Evolutionary conservation across 2,329 filamentous ascomycete genomes (phyloP).

Genomic region (Pseudogymnoascus pannorum): DNA sequence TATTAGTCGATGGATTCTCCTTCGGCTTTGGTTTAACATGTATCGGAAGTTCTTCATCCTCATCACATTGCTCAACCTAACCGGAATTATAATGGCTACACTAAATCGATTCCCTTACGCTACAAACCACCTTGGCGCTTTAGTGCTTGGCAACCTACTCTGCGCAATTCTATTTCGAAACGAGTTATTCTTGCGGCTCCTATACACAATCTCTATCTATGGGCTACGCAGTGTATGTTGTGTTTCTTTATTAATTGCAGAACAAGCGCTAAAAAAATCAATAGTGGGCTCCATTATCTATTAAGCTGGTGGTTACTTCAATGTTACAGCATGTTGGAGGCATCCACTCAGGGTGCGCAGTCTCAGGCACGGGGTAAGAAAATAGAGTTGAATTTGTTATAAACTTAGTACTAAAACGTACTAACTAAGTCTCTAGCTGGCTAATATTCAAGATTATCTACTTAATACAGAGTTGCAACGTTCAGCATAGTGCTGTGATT

Average conservation of each 20-base stretch:
- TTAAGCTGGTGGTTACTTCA: conserved; percentile 33
- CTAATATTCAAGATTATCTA: conserved; percentile 34
- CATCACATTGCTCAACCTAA: conserved; percentile 31
- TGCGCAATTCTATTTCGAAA: conserved; percentile 35
- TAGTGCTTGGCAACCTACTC: conserved; percentile 35
- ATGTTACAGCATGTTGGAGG: conserved; percentile 35
- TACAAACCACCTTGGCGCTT: conserved; percentile 32
- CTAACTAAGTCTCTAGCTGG: conserved; percentile 28
- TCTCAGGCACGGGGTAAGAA: conserved; percentile 33
- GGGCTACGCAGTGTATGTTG: conserved; percentile 32
- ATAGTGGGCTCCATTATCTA: conserved; percentile 33
- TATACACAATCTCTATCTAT: conserved; percentile 34
- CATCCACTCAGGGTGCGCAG: conserved; percentile 35
- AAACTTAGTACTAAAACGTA: too few relatives aligned
- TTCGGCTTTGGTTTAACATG: conserved; percentile 35
- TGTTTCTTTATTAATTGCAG: background rate
- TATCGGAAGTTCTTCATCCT: conserved; percentile 36
- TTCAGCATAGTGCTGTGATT: conserved; percentile 31
- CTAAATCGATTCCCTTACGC: conserved; percentile 31
- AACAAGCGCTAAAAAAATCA: conserved; percentile 10
- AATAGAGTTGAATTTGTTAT: background rate
- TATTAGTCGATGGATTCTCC: conserved; percentile 28
- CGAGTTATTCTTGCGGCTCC: conserved; percentile 32
- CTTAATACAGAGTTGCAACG: conserved; percentile 28
- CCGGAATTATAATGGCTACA: conserved; percentile 31